Conservation (phyloP, 1,284 basidiomycete species). For the Ustilago bromivora region DNA sequence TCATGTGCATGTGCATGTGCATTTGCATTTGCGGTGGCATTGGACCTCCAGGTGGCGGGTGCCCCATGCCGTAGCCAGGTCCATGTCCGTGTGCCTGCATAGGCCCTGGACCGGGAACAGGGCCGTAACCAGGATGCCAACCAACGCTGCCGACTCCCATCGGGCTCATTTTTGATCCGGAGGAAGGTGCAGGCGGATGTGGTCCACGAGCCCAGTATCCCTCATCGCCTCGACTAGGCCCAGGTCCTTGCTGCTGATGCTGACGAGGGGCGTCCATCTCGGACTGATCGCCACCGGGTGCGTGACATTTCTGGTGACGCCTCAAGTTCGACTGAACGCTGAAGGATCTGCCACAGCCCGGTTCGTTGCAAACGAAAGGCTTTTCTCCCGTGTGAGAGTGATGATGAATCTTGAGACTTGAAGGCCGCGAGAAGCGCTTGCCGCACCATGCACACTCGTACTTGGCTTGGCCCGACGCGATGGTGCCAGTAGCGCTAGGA, state of each 20-base stretch:
- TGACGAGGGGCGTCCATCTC: slow-evolving; percentile 33
- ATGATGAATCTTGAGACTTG: slow-evolving; percentile 66
- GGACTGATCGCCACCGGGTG: slow-evolving; percentile 39
- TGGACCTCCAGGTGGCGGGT: slow-evolving; percentile 19
- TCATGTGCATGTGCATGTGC: slow-evolving; percentile 42
- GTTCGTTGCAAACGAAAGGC: slow-evolving; percentile 64
- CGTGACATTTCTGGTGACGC: slow-evolving; percentile 65
- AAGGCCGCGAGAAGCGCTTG: slow-evolving; percentile 66
- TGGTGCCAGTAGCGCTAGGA: slow-evolving; percentile 40
- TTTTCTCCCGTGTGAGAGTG: slow-evolving; percentile 68
- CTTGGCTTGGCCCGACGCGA: slow-evolving; percentile 56
- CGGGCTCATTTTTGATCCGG: slow-evolving; percentile 37
- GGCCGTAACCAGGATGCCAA: slow-evolving; percentile 37
- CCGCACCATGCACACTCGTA: slow-evolving; percentile 66
- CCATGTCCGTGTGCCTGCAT: slow-evolving; percentile 23
- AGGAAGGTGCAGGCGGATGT: slow-evolving; percentile 27
- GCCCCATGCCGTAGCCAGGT: slow-evolving; percentile 16
- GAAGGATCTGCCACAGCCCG: slow-evolving; percentile 65
- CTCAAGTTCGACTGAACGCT: slow-evolving; percentile 67
- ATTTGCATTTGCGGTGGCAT: slow-evolving; percentile 32
- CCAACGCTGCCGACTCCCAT: slow-evolving; percentile 30
- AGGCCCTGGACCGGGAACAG: slow-evolving; percentile 11
- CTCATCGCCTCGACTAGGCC: slow-evolving; percentile 29
- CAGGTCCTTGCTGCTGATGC: slow-evolving; percentile 32
- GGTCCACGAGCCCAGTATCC: slow-evolving; percentile 36